These are phyloP conservation scores for Helicostylum pulchrum DNA, from an alignment of 192 early-diverging fungal genomes.

Conservation along the genomic window DNA sequence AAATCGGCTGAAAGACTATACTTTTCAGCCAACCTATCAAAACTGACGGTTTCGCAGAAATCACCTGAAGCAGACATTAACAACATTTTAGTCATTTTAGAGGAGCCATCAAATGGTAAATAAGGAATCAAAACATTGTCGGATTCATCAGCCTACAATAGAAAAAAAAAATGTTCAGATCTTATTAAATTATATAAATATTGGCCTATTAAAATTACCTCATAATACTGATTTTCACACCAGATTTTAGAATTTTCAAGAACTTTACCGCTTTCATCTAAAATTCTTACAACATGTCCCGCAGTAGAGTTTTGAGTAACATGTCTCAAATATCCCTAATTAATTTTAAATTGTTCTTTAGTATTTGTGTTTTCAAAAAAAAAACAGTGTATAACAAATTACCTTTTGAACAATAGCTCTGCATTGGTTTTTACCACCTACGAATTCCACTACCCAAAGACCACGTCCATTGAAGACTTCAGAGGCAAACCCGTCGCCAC, in stretches of 20 bases:
- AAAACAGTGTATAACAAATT: neutral
- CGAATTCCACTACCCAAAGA: constrained; percentile 47
- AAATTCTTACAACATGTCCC: constrained; percentile 42
- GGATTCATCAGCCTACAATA: constrained; percentile 34
- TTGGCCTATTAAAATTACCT: constrained; percentile 29
- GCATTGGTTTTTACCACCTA: constrained; percentile 40
- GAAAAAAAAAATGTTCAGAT: too few relatives aligned
- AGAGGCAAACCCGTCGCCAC: constrained; percentile 25
- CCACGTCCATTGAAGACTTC: constrained; percentile 42
- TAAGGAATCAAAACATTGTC: constrained; percentile 46
- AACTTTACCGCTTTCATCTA: constrained; percentile 39
- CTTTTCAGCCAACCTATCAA: constrained; percentile 24
- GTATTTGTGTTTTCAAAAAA: neutral
- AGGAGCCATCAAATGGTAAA: neutral
- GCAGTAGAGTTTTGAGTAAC: constrained; percentile 40
- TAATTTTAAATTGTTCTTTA: neutral
- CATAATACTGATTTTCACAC: constrained; percentile 37
- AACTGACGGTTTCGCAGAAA: constrained; percentile 31
- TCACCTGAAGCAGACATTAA: constrained; percentile 31
- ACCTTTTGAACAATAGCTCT: constrained; percentile 44
- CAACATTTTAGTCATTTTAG: neutral
- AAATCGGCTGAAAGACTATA: constrained; percentile 37
- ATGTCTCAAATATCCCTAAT: constrained; percentile 42
- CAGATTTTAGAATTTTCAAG: constrained; percentile 31
- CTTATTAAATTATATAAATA: neutral